These are phyloP conservation scores for Dysphania ambrosioides DNA, from an alignment of 148 eudicot genomes.

Conservation along the genomic window DNA sequence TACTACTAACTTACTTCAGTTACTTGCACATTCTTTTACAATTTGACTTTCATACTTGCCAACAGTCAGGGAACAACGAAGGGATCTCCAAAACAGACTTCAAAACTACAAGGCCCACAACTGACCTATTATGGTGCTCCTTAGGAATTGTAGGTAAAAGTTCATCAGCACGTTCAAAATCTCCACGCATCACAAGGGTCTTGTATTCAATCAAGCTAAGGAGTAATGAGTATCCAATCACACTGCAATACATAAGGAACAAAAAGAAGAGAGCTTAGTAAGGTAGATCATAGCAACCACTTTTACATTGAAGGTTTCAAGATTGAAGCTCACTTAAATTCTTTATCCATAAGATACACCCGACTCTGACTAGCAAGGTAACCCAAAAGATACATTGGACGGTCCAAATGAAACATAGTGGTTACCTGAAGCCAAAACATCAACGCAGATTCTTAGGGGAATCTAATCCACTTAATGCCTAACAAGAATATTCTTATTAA, in stretches of 20 bases:
- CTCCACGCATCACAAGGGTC: conserved; percentile 99
- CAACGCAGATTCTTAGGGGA: not conserved
- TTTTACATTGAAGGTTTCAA: conserved; percentile 1
- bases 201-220: conserved; percentile 93
- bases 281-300: conserved; percentile 8
- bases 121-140: conserved; percentile 93
- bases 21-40: not conserved
- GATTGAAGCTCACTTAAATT: conserved; percentile 76
- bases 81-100: not conserved
- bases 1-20: too few relatives aligned
- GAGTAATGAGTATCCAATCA: conserved; percentile 86
- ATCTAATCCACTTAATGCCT: not conserved
- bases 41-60: not conserved
- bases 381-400: conserved; percentile 97
- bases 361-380: conserved; percentile 97
- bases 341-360: conserved; percentile 90
- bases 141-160: conserved; percentile 86
- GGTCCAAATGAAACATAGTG: conserved; percentile 98
- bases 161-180: conserved; percentile 77
- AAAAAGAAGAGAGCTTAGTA: conserved; percentile 9
- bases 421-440: conserved; percentile 61
- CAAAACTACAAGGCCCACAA: conserved; percentile 8
- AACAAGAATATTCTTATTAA: not conserved
- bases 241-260: conserved; percentile 47
- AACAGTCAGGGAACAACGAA: not conserved